phyloP scores from a whole-genome alignment of 225 moss, liverwort and hornwort genomes.

The Polytrichum commune region DNA sequence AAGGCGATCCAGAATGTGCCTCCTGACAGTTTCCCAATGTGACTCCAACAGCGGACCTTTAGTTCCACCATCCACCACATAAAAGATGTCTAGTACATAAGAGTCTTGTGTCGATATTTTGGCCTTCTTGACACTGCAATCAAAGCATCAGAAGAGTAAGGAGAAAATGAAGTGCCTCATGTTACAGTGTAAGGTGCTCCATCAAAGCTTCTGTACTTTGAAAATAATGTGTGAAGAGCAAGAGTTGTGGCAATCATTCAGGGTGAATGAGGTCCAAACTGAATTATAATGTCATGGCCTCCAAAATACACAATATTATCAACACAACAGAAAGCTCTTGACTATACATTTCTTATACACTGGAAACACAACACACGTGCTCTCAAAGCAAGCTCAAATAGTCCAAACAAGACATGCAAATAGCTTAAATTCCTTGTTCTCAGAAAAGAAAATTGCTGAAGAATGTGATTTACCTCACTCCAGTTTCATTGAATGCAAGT shows the following conservation, averaged over 20 bases:
- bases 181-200: too few relatives aligned
- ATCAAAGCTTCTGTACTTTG: too few relatives aligned
- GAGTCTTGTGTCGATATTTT: constrained; percentile 71
- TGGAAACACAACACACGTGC: too few relatives aligned
- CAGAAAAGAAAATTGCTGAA: background rate
- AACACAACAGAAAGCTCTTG: too few relatives aligned
- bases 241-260: too few relatives aligned
- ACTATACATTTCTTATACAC: too few relatives aligned
- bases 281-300: too few relatives aligned
- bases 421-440: too few relatives aligned
- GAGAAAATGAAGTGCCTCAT: background rate
- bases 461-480: constrained; percentile 42
- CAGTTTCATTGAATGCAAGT: constrained; percentile 65
- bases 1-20: constrained; percentile 56
- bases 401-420: too few relatives aligned
- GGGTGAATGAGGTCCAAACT: too few relatives aligned
- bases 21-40: constrained; percentile 49
- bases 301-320: background rate
- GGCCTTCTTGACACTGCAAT: constrained; percentile 69
- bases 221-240: too few relatives aligned
- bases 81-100: constrained; percentile 58
- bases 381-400: too few relatives aligned
- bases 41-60: constrained; percentile 41
- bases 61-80: constrained; percentile 65
- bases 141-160: background rate